Evolutionary conservation across 2,329 filamentous ascomycete species (phyloP).

Genomic region (Neofusicoccum parvum): DNA sequence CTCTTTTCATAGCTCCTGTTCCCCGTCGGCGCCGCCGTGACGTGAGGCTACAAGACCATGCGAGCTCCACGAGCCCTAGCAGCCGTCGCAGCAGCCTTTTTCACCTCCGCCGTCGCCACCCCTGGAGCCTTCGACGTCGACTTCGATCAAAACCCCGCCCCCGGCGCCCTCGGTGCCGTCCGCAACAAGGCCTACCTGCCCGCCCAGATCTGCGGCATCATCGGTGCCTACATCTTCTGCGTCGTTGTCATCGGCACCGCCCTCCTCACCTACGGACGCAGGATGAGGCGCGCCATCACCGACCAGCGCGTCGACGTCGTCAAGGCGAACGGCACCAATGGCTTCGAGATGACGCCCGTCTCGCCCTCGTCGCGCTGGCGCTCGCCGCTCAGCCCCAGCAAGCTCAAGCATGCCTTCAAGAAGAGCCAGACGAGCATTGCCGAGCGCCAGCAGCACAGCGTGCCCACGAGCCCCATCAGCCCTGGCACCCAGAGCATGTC

Average conservation of each 20-base stretch:
- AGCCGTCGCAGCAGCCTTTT: constrained; percentile 11
- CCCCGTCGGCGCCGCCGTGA: not conserved
- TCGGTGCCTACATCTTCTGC: constrained; percentile 79
- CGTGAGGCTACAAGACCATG: constrained; percentile 16
- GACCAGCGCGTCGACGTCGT: constrained; percentile 58
- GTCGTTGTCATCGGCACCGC: constrained; percentile 71
- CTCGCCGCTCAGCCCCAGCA: constrained; percentile 31
- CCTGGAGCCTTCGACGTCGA: constrained; percentile 22
- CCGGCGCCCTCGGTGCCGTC: constrained; percentile 32
- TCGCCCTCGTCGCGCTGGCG: constrained; percentile 29
- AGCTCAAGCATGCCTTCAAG: constrained; percentile 29
- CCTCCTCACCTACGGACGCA: constrained; percentile 51
- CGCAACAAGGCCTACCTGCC: constrained; percentile 63
- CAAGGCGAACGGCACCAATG: constrained; percentile 42
- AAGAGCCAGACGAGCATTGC: constrained; percentile 28
- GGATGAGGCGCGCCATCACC: constrained; percentile 47
- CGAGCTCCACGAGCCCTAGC: constrained; percentile 13
- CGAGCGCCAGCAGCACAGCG: constrained; percentile 29
- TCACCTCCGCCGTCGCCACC: not conserved
- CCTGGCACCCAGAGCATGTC: constrained; percentile 60
- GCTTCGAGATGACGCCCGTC: constrained; percentile 38
- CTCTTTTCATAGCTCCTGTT: not conserved
- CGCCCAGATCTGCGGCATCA: constrained; percentile 79
- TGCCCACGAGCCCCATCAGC: constrained; percentile 38
- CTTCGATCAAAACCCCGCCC: constrained; percentile 34